phyloP scores from a whole-genome alignment of 108 stramenopile species.

The Bacterosira constricta region DNA sequence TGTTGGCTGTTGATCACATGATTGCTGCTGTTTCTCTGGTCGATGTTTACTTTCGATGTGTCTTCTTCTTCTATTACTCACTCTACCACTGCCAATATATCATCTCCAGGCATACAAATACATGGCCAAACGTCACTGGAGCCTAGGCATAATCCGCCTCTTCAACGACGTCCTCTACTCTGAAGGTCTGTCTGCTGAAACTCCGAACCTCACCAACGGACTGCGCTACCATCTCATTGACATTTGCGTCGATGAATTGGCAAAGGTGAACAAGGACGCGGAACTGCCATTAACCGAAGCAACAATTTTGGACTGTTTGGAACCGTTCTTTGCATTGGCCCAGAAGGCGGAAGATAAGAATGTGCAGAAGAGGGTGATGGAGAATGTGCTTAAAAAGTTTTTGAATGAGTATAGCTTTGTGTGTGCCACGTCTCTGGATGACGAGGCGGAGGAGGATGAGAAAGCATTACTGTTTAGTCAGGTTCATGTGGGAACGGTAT shows the following conservation, averaged over 20 bases:
- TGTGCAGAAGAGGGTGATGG: conserved; percentile 76
- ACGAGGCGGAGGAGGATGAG: conserved; percentile 41
- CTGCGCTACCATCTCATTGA: conserved; percentile 90
- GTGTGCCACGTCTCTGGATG: conserved; percentile 18
- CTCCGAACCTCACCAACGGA: conserved; percentile 76
- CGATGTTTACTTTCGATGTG: neutral
- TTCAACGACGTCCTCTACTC: conserved; percentile 89
- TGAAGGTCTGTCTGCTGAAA: conserved; percentile 73
- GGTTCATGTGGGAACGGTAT: conserved; percentile 86
- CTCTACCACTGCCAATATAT: neutral
- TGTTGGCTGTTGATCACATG: too few relatives aligned
- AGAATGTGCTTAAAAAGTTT: conserved; percentile 81
- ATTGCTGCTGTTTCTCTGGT: neutral
- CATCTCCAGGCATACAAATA: conserved; percentile 70
- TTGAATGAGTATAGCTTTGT: conserved; percentile 78
- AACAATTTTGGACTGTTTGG: conserved; percentile 81
- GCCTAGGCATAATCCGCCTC: conserved; percentile 77
- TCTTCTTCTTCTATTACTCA: neutral
- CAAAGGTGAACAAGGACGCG: conserved; percentile 69
- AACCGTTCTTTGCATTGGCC: conserved; percentile 83
- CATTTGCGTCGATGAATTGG: conserved; percentile 82
- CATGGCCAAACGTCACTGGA: conserved; percentile 87
- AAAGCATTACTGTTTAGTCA: conserved; percentile 56
- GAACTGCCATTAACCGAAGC: conserved; percentile 77
- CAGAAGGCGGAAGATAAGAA: conserved; percentile 71